Evolutionary conservation across 2,329 filamentous ascomycete genomes (phyloP), one percentile per base, ranked within the genome.

Genomic region (Arthroderma sp.): DNA sequence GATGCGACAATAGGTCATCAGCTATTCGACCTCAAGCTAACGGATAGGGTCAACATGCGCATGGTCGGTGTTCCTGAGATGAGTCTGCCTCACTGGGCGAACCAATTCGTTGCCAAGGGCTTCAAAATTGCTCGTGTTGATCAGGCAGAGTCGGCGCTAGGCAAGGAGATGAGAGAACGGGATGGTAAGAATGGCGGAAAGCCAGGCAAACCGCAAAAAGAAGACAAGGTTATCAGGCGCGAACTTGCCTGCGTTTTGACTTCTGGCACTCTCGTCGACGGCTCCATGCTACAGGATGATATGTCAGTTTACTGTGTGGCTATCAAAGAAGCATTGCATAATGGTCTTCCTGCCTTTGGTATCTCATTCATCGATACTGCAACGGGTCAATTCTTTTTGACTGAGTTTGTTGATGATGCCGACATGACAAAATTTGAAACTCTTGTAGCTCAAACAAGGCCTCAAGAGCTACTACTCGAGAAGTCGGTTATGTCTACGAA

Each of bases 41-140:
- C 91, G 0, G 91, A 98, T 56, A 78, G 91, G 44, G 91, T 98
- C 61, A 98, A 98, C 62, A 98, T 98, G 91, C 84, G 89, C 53
- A 98, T 98, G 91, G 91, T 96, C 2, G 91, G 91, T 49, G 91
- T 98, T 0, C 91, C 91, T 0, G 91, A 98, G 63, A 84, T 86
- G 58, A 94, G 87, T 8, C 71, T 98, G n/a, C 86, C 91, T 57
- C 81, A 91, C 61, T 98, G 91, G 91, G 87, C 91, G 46, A 94
- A 93, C 56, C 91, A 98, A 57, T 98, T 98, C 56, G 88, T 98
- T 36, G 91, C 89, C 47, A 96, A 96, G 63, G 91, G 93, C 31
- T 94, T 80, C 76, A 98, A 98, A 65, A 93, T 98, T 44, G 91
- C 91, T 5, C 76, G 89, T 11, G 91, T 98, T 27, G 91, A 96